Evolutionary conservation across 2,329 filamentous ascomycete genomes (phyloP).

Genomic region (Penicillium frequentans): DNA sequence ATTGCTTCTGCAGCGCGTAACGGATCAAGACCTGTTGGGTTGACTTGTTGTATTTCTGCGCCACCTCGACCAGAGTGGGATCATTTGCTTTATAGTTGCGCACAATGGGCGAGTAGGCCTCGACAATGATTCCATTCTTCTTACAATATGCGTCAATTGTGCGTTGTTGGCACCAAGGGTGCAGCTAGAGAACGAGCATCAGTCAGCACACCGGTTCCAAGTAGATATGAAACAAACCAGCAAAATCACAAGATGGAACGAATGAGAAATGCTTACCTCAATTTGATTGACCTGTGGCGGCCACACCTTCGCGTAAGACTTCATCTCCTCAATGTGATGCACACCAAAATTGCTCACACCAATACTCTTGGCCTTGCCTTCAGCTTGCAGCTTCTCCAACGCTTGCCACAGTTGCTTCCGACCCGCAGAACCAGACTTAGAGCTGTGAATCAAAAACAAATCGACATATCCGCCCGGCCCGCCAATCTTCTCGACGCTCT

Average conservation of each 20-base stretch:
- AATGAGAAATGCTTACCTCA: slow-evolving; percentile 52
- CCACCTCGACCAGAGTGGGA: slow-evolving; percentile 61
- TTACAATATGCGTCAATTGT: slow-evolving; percentile 58
- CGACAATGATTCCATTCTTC: slow-evolving; percentile 51
- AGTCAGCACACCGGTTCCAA: slow-evolving; percentile 1
- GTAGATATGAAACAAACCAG: neutral
- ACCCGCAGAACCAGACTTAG: slow-evolving; percentile 55
- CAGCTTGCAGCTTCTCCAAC: slow-evolving; percentile 60
- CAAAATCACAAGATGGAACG: neutral
- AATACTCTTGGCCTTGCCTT: slow-evolving; percentile 64
- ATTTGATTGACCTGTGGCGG: slow-evolving; percentile 74
- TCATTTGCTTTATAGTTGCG: slow-evolving; percentile 72
- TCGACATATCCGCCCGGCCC: slow-evolving; percentile 65
- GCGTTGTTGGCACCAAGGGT: slow-evolving; percentile 70
- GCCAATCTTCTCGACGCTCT: slow-evolving; percentile 64
- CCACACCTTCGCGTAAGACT: slow-evolving; percentile 63
- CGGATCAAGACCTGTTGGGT: slow-evolving; percentile 76
- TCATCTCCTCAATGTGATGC: slow-evolving; percentile 68
- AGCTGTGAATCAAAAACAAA: slow-evolving; percentile 68
- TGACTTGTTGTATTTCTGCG: slow-evolving; percentile 70
- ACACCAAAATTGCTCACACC: slow-evolving; percentile 73
- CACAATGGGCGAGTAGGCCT: slow-evolving; percentile 58
- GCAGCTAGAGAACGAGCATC: slow-evolving; percentile 51
- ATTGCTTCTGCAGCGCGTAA: slow-evolving; percentile 79
- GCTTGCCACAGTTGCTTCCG: slow-evolving; percentile 66